Evolutionary conservation across 371 early-diverging fungal species (phyloP), one percentile per base, ranked within the genome.

Genomic region (Lichtheimia ornata): DNA sequence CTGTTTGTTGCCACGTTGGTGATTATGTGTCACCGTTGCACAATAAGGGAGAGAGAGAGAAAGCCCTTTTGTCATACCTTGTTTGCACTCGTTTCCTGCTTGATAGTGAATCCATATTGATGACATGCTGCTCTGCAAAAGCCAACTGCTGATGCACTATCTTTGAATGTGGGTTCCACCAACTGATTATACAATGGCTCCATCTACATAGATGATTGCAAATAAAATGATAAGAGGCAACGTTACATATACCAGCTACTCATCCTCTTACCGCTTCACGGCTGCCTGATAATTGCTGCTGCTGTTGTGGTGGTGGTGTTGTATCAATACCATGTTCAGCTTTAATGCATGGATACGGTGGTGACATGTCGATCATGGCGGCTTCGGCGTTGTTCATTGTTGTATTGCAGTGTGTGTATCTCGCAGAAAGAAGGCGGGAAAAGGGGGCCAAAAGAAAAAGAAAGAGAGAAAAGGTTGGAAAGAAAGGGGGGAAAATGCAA

Each of bases 71-170:
- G 35, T 35, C 66, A 65, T 72, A 76, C 76, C 64, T 60, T 68
- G 52, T 76, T 76, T 45, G 70, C 63, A 44, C 63, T 69, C 14
- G 74, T 61, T 65, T 74, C 73, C 44, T 69, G 70, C 25, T 76
- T 76, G 9, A 76, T 68, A 0, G 65, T 70, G 53, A 76, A 74
- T 6, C 80, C 80, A 40, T 64, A 69, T 45, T 73, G 69, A n/a
- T 56, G 58, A 42, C 73, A 76, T 3, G 64, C 49, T 22, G 61
- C 50, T 18, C 72, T 71, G 56, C 77, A 80, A 50, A 57, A 73
- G 18, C 76, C 72, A 17, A 76, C 59, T n/a, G 73, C 80, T 11
- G 69, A 59, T 25, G 53, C 56, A 50, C 69, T 76, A 18, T 76
- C 68, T 18, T 60, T 44, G 17, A 79, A 76, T 30, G 67, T 62